These are phyloP conservation scores for Nadsonia commutata DNA, from an alignment of 1,139 yeast species.

Conservation along the genomic window DNA sequence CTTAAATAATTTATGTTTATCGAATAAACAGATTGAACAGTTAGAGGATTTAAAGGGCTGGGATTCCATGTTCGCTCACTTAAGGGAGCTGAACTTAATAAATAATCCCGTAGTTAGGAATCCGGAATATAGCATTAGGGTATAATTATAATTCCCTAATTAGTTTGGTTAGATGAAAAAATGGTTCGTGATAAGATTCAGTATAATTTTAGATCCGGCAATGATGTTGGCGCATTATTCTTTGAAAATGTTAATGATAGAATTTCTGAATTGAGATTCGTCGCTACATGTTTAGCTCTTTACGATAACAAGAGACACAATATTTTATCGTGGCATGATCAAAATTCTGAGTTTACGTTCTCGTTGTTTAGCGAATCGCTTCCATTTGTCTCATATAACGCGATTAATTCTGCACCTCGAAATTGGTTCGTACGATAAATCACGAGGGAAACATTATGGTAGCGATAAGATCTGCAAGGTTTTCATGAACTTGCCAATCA, in stretches of 20 bases:
- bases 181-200: slow-evolving; percentile 59
- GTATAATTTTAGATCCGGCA: slow-evolving; percentile 32
- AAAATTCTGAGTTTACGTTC: slow-evolving; percentile 72
- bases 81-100: slow-evolving; percentile 60
- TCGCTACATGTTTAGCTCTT: slow-evolving; percentile 54
- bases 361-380: slow-evolving; percentile 36
- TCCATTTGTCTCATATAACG: slow-evolving; percentile 18
- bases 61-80: slow-evolving; percentile 56
- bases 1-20: slow-evolving; percentile 63
- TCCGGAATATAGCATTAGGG: slow-evolving; percentile 44
- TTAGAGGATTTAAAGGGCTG: slow-evolving; percentile 54
- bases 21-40: slow-evolving; percentile 52
- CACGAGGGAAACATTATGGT: slow-evolving; percentile 54
- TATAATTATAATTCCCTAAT: slow-evolving; percentile 58
- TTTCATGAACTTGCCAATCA: slow-evolving; percentile 56
- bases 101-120: slow-evolving; percentile 62
- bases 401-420: slow-evolving; percentile 10
- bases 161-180: slow-evolving; percentile 66
- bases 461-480: slow-evolving; percentile 45
- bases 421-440: slow-evolving; percentile 32
- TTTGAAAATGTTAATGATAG: slow-evolving; percentile 71
- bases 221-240: slow-evolving; percentile 40
- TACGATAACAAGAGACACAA: slow-evolving; percentile 75
- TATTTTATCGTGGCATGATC: slow-evolving; percentile 58
- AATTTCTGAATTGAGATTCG: slow-evolving; percentile 54